Conservation (phyloP, 108 stramenopile species). For the Nitzschia palea region DNA sequence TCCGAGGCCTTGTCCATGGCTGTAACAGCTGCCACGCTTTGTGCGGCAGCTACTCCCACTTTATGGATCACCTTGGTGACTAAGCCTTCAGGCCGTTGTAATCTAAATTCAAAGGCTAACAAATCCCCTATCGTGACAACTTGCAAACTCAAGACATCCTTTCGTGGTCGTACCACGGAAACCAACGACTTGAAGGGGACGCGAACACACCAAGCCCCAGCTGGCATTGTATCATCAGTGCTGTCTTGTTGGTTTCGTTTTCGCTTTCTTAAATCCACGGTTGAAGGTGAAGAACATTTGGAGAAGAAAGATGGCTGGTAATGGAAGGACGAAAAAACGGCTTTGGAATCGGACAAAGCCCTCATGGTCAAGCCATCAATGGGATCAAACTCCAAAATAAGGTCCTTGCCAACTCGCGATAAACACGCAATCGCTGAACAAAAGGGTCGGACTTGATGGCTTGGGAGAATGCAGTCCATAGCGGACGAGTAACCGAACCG, state of each 20-base stretch:
- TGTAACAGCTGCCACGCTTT: conserved; percentile 60
- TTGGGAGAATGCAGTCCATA: conserved; percentile 82
- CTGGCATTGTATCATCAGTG: conserved; percentile 1
- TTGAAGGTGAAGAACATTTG: conserved; percentile 40
- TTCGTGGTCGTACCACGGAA: conserved; percentile 64
- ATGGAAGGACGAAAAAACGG: conserved; percentile 67
- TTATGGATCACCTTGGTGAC: conserved; percentile 58
- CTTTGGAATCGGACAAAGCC: conserved; percentile 80
- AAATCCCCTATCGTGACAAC: conserved; percentile 34
- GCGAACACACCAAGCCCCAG: conserved; percentile 57
- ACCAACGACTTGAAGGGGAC: conserved; percentile 67
- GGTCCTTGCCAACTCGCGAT: conserved; percentile 73
- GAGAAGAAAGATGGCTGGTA: conserved; percentile 62
- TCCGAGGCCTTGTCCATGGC: conserved; percentile 59
- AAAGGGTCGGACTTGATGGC: conserved; percentile 67
- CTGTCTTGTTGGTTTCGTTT: conserved; percentile 9
- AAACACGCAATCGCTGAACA: conserved; percentile 66
- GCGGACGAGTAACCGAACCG: neutral
- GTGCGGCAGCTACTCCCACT: conserved; percentile 56
- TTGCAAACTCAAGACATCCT: conserved; percentile 60
- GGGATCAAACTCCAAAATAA: conserved; percentile 81
- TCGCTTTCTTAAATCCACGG: conserved; percentile 8
- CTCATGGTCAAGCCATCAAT: conserved; percentile 72
- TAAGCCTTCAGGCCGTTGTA: conserved; percentile 23
- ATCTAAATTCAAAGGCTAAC: conserved; percentile 68